These are phyloP conservation scores for Starmerella khaoyaiensis DNA, from an alignment of 805 yeast species.

Conservation along the genomic window DNA sequence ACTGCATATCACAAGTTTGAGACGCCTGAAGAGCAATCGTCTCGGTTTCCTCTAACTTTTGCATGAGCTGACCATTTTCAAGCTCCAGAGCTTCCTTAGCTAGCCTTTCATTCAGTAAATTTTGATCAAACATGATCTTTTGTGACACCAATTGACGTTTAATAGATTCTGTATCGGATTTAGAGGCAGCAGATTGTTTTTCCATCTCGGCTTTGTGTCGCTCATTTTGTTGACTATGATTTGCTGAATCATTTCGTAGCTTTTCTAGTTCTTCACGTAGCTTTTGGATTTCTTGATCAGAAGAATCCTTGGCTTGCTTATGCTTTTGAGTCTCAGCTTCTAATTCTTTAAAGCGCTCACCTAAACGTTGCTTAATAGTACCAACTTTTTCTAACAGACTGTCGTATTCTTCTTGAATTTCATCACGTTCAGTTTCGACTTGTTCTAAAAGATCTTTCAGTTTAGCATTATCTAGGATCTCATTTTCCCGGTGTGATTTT, in stretches of 20 bases:
- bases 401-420: constrained; percentile 33
- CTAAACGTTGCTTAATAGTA: constrained; percentile 30
- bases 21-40: not conserved
- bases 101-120: constrained; percentile 8
- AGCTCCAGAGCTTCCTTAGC: constrained; percentile 12
- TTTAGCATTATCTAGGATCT: too few species aligned
- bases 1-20: constrained; percentile 6
- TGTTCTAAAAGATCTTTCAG: constrained; percentile 28
- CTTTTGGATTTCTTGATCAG: not conserved
- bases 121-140: constrained; percentile 17
- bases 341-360: constrained; percentile 31
- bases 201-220: not conserved
- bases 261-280: not conserved
- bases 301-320: not conserved
- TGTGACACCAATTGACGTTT: constrained; percentile 13
- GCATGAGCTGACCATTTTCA: constrained; percentile 27
- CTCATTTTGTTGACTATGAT: not conserved
- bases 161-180: constrained; percentile 1
- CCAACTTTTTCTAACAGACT: constrained; percentile 28
- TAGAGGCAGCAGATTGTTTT: not conserved
- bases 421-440: constrained; percentile 36
- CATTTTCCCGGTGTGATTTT: too few species aligned
- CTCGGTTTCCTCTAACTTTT: constrained; percentile 17
- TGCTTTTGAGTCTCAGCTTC: constrained; percentile 27
- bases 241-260: not conserved